A percentile compares a stretch with the other conserved stretches of the same genome.
These are phyloP conservation scores for Trichoderma sp. DNA, from an alignment of 2,329 filamentous ascomycete species.

Conservation along the genomic window DNA sequence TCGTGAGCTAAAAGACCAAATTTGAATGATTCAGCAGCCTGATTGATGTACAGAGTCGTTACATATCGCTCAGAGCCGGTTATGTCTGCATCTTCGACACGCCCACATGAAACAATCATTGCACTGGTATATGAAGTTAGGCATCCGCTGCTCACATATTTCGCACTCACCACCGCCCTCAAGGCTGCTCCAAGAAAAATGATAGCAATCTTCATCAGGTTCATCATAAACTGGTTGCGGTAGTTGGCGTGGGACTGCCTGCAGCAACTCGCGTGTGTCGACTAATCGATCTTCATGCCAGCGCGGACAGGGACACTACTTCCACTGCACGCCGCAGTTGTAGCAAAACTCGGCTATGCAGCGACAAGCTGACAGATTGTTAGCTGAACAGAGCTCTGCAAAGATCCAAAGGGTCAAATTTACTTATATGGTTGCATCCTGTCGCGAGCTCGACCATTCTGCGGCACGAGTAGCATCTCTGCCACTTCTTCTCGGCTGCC, in stretches of 20 bases:
- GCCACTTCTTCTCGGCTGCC: constrained; percentile 52
- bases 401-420: background rate
- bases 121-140: background rate
- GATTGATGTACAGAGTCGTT: background rate
- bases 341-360: background rate
- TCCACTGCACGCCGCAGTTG: background rate
- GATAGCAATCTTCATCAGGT: too few species aligned
- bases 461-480: constrained; percentile 51
- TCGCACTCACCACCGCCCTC: background rate
- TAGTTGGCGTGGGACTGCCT: too few species aligned
- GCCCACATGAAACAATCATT: background rate
- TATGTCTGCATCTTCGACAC: background rate
- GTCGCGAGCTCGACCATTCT: constrained; percentile 50
- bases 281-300: background rate
- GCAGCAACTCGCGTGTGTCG: background rate
- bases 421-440: constrained; percentile 63
- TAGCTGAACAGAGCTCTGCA: background rate
- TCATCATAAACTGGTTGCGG: too few species aligned
- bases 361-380: background rate
- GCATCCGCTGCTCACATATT: background rate
- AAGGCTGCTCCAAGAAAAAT: too few species aligned
- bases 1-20: background rate
- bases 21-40: background rate
- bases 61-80: background rate
- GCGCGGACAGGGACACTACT: background rate